These are phyloP conservation scores for Ramalina peruviana DNA, from an alignment of 495 filamentous ascomycete species.

Conservation along the genomic window DNA sequence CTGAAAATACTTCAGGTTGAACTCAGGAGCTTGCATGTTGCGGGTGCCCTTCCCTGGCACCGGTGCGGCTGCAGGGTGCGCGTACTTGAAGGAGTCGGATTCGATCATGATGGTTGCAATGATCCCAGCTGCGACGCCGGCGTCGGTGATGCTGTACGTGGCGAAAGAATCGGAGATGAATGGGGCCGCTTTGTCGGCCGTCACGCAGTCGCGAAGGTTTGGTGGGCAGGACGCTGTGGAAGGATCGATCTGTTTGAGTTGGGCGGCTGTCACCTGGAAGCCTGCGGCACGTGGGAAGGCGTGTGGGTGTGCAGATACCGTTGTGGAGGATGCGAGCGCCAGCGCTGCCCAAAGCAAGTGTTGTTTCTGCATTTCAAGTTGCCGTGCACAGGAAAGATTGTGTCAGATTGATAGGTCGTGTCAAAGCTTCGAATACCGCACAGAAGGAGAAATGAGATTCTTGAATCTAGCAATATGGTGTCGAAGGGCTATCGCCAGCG, in stretches of 20 bases:
- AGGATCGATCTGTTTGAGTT: conserved; percentile 39
- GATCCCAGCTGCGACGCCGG: conserved; percentile 48
- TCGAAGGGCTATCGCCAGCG: too few relatives aligned
- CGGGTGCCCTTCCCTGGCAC: conserved; percentile 55
- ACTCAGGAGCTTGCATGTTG: conserved; percentile 31
- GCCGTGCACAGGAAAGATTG: too few relatives aligned
- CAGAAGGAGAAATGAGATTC: too few relatives aligned
- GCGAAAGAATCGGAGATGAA: conserved; percentile 40
- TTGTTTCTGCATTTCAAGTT: too few relatives aligned
- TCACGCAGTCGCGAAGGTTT: conserved; percentile 47
- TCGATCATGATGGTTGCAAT: conserved; percentile 55
- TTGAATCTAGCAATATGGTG: too few relatives aligned
- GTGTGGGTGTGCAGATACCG: too few relatives aligned
- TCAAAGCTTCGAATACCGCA: too few relatives aligned
- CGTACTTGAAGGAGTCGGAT: conserved; percentile 51
- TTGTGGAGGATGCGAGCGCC: too few relatives aligned
- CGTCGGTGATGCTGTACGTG: conserved; percentile 38
- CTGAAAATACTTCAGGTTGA: conserved; percentile 46
- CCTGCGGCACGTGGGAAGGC: neutral
- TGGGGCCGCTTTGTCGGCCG: conserved; percentile 46
- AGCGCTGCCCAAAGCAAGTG: too few relatives aligned
- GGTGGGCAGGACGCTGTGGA: conserved; percentile 28
- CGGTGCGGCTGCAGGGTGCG: conserved; percentile 39
- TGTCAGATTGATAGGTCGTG: too few relatives aligned
- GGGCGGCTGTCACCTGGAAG: conserved; percentile 25